These are phyloP conservation scores for Cymodocea nodosa DNA, from an alignment of 116 monocot genomes.

Conservation along the genomic window DNA sequence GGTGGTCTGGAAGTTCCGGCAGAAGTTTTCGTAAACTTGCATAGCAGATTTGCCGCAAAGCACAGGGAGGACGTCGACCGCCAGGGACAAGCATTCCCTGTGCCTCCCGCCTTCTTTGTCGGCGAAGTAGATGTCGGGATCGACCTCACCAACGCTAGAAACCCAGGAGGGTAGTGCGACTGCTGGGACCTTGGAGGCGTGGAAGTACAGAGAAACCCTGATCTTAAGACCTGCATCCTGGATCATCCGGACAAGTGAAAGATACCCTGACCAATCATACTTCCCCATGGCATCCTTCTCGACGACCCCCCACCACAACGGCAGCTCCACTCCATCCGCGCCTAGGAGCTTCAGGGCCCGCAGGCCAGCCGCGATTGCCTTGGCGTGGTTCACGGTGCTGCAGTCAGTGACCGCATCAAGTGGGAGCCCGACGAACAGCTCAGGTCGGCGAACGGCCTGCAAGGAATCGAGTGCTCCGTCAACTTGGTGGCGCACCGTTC, in stretches of 20 bases:
- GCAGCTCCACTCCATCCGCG: conserved; percentile 62
- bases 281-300: conserved; percentile 27
- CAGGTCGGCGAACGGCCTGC: conserved; percentile 8
- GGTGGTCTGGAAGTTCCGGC: conserved; percentile 27
- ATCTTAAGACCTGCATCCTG: conserved; percentile 45
- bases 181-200: conserved; percentile 11
- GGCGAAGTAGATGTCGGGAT: conserved; percentile 52
- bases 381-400: conserved; percentile 40
- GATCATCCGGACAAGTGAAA: conserved; percentile 38
- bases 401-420: conserved; percentile 39
- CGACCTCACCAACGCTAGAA: conserved; percentile 13
- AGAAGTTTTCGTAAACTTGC: conserved; percentile 34
- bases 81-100: conserved; percentile 43
- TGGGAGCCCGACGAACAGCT: conserved; percentile 65
- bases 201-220: conserved; percentile 37
- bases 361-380: conserved; percentile 53
- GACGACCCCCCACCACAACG: conserved; percentile 51
- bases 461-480: not conserved
- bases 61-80: conserved; percentile 53
- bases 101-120: conserved; percentile 31
- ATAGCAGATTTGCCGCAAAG: conserved; percentile 50
- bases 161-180: conserved; percentile 47
- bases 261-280: conserved; percentile 45
- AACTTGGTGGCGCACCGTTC: not conserved
- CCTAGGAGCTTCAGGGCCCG: conserved; percentile 72